Conservation (phyloP, 2,329 filamentous ascomycete species). For the Dactylellina haptotyla region DNA sequence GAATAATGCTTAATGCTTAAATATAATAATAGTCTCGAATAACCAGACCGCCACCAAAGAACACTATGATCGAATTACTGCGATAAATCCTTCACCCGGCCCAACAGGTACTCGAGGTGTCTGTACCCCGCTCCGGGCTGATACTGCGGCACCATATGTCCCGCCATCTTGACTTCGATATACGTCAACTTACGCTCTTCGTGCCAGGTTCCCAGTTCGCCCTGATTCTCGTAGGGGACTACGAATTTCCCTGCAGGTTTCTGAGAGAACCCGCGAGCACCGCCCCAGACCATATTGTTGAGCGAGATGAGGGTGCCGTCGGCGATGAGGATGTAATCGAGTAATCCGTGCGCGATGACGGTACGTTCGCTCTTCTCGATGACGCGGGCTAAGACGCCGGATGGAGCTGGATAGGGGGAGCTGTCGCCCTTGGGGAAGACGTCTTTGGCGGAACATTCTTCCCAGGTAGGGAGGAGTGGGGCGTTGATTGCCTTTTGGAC, state of each 20-base stretch:
- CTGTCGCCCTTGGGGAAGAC: conserved; percentile 67
- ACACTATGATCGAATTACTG: no score
- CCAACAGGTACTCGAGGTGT: conserved; percentile 79
- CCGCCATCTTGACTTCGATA: conserved; percentile 71
- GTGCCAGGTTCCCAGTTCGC: conserved; percentile 76
- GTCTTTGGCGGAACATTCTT: conserved; percentile 65
- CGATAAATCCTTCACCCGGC: conserved; percentile 70
- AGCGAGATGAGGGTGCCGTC: conserved; percentile 77
- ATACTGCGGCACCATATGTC: conserved; percentile 77
- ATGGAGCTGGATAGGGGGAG: conserved; percentile 66
- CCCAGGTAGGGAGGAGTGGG: conserved; percentile 67
- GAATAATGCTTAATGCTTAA: no score
- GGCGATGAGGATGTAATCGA: conserved; percentile 74
- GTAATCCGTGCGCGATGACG: conserved; percentile 76
- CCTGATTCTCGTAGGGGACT: conserved; percentile 73
- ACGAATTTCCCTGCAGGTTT: conserved; percentile 72
- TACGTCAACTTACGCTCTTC: conserved; percentile 81
- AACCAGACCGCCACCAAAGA: no score
- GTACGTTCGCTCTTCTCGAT: conserved; percentile 79
- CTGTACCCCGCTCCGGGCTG: conserved; percentile 75
- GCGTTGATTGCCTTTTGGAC: conserved; percentile 77
- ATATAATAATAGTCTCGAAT: no score
- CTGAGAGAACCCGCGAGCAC: conserved; percentile 74
- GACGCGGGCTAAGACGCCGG: conserved; percentile 73
- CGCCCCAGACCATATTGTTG: conserved; percentile 85